Evolutionary conservation across 768 basidiomycete genomes (phyloP).

Genomic region (Bullera alba): DNA sequence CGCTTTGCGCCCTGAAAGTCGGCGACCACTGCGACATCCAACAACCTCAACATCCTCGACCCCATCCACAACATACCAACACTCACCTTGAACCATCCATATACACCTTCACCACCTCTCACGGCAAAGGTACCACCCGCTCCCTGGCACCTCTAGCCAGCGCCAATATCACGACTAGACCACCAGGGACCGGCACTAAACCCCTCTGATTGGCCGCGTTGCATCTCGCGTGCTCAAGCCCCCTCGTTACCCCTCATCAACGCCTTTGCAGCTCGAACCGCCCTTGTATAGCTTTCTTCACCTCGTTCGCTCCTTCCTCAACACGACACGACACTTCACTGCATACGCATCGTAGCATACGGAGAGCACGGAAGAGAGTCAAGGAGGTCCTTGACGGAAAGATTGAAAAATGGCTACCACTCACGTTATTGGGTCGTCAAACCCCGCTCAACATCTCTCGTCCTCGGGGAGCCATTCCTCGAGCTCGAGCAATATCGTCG

Average conservation of each 20-base stretch:
- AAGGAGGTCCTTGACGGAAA: not conserved
- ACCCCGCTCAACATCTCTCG: conserved; percentile 32
- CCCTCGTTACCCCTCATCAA: not conserved
- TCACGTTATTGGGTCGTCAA: conserved; percentile 42
- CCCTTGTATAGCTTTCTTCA: not conserved
- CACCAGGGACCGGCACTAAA: too few relatives aligned
- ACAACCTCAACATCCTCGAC: too few relatives aligned
- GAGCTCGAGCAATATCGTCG: conserved; percentile 57
- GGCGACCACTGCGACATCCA: too few relatives aligned
- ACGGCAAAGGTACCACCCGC: too few relatives aligned
- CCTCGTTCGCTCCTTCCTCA: not conserved
- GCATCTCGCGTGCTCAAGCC: not conserved
- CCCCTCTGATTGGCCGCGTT: too few relatives aligned
- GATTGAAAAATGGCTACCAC: conserved; percentile 39
- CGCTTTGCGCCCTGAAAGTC: too few relatives aligned
- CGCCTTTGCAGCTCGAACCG: not conserved
- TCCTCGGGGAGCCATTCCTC: conserved; percentile 33
- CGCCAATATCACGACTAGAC: too few relatives aligned
- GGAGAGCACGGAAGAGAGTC: not conserved
- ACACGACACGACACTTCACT: not conserved
- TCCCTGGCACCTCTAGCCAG: too few relatives aligned
- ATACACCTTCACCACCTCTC: too few relatives aligned
- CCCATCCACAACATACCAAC: too few relatives aligned
- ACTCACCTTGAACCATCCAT: too few relatives aligned
- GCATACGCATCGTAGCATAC: too few relatives aligned